Conservation (phyloP, 2,329 filamentous ascomycete genomes). For the Colletotrichum eleusines region DNA sequence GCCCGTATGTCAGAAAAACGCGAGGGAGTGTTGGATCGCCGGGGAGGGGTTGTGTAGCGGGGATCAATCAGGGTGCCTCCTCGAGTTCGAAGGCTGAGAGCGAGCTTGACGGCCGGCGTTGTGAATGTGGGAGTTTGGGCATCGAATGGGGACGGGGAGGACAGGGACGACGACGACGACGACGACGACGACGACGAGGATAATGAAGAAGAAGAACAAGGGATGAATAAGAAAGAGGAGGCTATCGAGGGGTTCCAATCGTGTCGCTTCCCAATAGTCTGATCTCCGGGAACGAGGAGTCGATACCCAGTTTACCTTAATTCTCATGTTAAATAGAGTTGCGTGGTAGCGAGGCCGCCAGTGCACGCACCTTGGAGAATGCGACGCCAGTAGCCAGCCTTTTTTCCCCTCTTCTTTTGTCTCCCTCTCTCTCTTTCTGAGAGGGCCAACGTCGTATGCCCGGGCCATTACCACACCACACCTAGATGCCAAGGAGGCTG, state of each 20-base stretch:
- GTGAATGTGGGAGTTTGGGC: slow-evolving; percentile 28
- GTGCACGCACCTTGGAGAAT: not conserved
- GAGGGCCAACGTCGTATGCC: not conserved
- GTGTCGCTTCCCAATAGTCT: not conserved
- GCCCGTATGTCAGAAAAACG: slow-evolving; percentile 4
- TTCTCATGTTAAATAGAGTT: not conserved
- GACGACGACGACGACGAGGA: not conserved
- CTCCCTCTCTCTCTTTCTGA: not conserved
- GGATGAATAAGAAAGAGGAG: not conserved
- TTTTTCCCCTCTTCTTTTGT: too few relatives aligned
- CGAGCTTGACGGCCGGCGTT: slow-evolving; percentile 28
- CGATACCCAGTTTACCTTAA: not conserved
- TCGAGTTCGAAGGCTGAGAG: too few relatives aligned
- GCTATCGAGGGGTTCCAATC: not conserved
- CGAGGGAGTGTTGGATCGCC: slow-evolving; percentile 31
- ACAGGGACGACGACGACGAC: not conserved
- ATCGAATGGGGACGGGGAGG: slow-evolving; percentile 7
- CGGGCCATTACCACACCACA: rapidly evolving
- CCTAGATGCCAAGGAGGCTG: not conserved
- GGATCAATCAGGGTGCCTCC: slow-evolving; percentile 36
- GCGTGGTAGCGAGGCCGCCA: not conserved
- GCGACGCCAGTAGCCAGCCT: not conserved
- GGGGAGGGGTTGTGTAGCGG: slow-evolving; percentile 27
- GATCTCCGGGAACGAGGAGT: not conserved
- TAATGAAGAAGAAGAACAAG: not conserved